Conservation (phyloP, 2,329 filamentous ascomycete species). For the Arthrobotrys megalospora region DNA sequence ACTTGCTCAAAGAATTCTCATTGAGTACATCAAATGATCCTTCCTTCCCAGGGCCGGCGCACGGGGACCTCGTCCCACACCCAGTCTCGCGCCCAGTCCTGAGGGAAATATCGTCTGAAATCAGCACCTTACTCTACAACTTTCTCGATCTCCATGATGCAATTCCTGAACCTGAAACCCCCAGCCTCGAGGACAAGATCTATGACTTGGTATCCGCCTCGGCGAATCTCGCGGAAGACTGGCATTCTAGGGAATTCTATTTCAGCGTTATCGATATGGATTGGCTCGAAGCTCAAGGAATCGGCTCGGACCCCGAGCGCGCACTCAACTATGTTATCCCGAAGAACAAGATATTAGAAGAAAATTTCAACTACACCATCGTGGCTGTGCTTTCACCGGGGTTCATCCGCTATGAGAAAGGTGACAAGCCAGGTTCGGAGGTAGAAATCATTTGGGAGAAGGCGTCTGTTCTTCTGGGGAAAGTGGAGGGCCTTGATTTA, state of each 20-base stretch:
- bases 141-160: not conserved
- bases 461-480: slow-evolving; percentile 18
- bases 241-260: slow-evolving; percentile 32
- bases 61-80: no score
- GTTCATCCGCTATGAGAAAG: slow-evolving; percentile 46
- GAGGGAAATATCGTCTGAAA: no score
- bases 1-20: not conserved
- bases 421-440: not conserved
- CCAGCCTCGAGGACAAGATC: not conserved
- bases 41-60: no score
- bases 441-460: slow-evolving; percentile 42
- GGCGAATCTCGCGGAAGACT: slow-evolving; percentile 29
- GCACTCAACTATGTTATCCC: slow-evolving; percentile 24
- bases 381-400: slow-evolving; percentile 35
- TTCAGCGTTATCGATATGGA: slow-evolving; percentile 26
- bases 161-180: not conserved
- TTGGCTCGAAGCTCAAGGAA: slow-evolving; percentile 1
- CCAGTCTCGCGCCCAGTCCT: no score
- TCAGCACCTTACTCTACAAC: not conserved
- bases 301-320: slow-evolving; percentile 5
- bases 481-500: not conserved
- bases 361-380: slow-evolving; percentile 7
- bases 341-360: not conserved
- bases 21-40: no score
- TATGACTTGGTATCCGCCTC: slow-evolving; percentile 5